Evolutionary conservation across 108 stramenopile genomes (phyloP).

Genomic region (Seminavis robusta): DNA sequence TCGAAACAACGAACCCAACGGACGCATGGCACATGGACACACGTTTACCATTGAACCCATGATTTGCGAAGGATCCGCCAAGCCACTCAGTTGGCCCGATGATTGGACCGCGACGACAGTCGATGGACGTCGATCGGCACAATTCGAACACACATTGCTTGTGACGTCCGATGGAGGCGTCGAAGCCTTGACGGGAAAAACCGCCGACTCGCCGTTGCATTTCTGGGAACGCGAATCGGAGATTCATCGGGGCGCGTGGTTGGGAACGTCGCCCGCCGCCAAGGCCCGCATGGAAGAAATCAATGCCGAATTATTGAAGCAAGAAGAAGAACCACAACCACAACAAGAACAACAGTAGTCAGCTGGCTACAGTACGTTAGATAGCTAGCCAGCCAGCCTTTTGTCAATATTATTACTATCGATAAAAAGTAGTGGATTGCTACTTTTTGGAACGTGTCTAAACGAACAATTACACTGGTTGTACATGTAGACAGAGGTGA

Average conservation of each 20-base stretch:
- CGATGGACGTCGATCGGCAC: conserved; percentile 86
- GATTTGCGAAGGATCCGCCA: conserved; percentile 92
- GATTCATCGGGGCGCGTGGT: conserved; percentile 70
- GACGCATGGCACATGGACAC: conserved; percentile 90
- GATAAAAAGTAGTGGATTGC: too few species aligned
- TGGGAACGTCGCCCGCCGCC: conserved; percentile 64
- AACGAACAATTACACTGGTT: too few species aligned
- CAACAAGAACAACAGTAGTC: too few species aligned
- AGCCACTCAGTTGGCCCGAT: conserved; percentile 88
- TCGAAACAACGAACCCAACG: conserved; percentile 83
- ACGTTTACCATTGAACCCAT: conserved; percentile 99
- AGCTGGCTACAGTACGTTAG: too few species aligned
- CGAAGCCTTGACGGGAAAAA: conserved; percentile 86
- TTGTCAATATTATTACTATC: too few species aligned
- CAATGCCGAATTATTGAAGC: too few species aligned
- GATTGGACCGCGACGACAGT: conserved; percentile 95
- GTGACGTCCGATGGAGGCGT: conserved; percentile 88
- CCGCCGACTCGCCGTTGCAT: conserved; percentile 69
- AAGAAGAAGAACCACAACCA: too few species aligned
- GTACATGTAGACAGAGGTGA: too few species aligned
- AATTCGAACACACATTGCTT: conserved; percentile 93
- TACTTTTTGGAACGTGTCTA: too few species aligned
- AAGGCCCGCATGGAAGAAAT: conserved; percentile 31
- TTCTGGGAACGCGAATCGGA: conserved; percentile 86
- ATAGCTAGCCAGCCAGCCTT: too few species aligned